A percentile compares a stretch with the other conserved stretches of the same genome.
phyloP scores from a whole-genome alignment of 2,329 filamentous ascomycete genomes.

The Aschersonia sp. region DNA sequence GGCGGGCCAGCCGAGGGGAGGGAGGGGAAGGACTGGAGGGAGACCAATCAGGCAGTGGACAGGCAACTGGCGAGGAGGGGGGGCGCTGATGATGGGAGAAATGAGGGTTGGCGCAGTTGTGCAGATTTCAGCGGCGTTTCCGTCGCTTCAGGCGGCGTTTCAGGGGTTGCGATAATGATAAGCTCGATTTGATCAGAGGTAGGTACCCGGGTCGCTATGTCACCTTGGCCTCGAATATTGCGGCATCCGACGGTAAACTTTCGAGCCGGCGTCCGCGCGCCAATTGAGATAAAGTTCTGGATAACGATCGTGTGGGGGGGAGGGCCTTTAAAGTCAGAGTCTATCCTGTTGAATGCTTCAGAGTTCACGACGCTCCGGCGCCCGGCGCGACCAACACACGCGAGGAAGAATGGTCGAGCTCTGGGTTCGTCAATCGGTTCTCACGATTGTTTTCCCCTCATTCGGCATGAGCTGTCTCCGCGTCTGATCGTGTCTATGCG shows the following conservation, averaged over 20 bases:
- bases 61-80: not conserved
- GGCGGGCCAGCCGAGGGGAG: not conserved
- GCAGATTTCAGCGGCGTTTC: not conserved
- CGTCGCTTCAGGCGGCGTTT: not conserved
- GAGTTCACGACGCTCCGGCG: too few species aligned
- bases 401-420: too few species aligned
- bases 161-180: not conserved
- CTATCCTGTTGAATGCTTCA: too few species aligned
- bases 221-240: not conserved
- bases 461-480: too few species aligned
- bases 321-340: too few species aligned
- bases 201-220: not conserved
- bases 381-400: too few species aligned
- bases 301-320: not conserved
- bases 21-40: not conserved
- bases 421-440: too few species aligned
- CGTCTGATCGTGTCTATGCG: not conserved
- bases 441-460: too few species aligned
- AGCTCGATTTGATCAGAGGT: not conserved
- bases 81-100: not conserved
- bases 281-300: not conserved
- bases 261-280: too few species aligned
- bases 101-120: not conserved
- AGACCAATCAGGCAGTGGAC: not conserved
- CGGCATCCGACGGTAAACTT: not conserved